Percentiles rank a stretch among this genome's conserved stretches.
These are phyloP conservation scores for Boletus coccyginus DNA, from an alignment of 768 basidiomycete genomes.

Conservation along the genomic window DNA sequence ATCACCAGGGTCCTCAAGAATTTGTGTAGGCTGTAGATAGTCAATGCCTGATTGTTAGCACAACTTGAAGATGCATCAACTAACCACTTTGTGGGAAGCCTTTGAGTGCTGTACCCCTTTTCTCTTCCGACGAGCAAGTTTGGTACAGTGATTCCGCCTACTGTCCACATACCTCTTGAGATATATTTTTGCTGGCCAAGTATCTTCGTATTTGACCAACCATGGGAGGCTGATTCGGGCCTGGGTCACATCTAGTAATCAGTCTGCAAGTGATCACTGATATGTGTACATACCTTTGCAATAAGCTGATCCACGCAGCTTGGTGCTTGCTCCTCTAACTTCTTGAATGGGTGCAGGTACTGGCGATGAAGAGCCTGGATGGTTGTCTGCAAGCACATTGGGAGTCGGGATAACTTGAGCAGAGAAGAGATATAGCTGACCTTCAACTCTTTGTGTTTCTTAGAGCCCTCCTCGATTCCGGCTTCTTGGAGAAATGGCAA, in stretches of 20 bases:
- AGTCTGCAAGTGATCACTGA: background rate
- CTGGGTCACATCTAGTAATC: background rate
- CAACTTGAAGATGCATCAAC: background rate
- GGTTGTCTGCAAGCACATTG: slow-evolving; percentile 1
- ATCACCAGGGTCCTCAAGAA: background rate
- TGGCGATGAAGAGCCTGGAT: background rate
- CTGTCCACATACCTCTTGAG: slow-evolving; percentile 17
- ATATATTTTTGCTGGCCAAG: slow-evolving; percentile 21
- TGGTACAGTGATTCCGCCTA: slow-evolving; percentile 1
- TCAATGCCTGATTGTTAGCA: background rate
- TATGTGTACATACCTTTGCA: background rate
- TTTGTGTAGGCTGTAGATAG: background rate
- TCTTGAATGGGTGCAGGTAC: slow-evolving; percentile 13
- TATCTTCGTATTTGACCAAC: slow-evolving; percentile 16
- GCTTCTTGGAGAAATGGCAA: slow-evolving; percentile 1
- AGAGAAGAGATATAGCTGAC: background rate
- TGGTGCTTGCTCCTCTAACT: slow-evolving; percentile 16
- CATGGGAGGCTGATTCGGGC: slow-evolving; percentile 12
- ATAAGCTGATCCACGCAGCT: slow-evolving; percentile 7
- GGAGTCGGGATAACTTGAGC: background rate
- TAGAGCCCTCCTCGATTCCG: background rate
- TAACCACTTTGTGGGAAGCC: background rate
- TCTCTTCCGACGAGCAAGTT: background rate
- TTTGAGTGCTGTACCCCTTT: background rate
- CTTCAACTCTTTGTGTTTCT: slow-evolving; percentile 8